phyloP scores from a whole-genome alignment of 495 filamentous ascomycete species.

The Xylaria bambusicola region DNA sequence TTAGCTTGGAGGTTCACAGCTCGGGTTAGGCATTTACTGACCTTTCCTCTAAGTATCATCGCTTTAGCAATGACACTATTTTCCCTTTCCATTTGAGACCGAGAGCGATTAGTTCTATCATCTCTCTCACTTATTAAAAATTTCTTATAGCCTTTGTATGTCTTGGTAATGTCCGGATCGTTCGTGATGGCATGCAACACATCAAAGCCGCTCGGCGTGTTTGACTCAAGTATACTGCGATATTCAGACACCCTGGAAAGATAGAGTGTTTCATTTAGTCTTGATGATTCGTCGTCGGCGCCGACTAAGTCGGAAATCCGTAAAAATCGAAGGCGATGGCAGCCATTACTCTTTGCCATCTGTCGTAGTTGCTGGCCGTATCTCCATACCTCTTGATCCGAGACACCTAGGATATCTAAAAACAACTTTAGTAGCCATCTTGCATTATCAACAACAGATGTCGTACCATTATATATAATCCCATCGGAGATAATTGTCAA shows the following conservation, averaged over 20 bases:
- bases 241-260: slow-evolving; percentile 51
- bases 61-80: slow-evolving; percentile 53
- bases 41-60: slow-evolving; percentile 61
- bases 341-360: slow-evolving; percentile 42
- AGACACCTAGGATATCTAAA: slow-evolving; percentile 50
- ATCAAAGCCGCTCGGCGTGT: slow-evolving; percentile 50
- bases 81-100: slow-evolving; percentile 49
- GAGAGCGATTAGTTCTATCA: slow-evolving; percentile 41
- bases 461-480: slow-evolving; percentile 54
- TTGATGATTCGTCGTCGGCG: slow-evolving; percentile 40
- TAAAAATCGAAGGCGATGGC: slow-evolving; percentile 49
- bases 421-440: background rate
- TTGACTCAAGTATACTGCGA: slow-evolving; percentile 51
- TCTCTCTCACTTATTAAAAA: slow-evolving; percentile 59
- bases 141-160: slow-evolving; percentile 63
- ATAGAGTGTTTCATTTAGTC: slow-evolving; percentile 50
- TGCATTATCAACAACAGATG: background rate
- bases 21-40: slow-evolving; percentile 21
- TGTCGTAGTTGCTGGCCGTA: slow-evolving; percentile 51
- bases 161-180: slow-evolving; percentile 55
- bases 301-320: slow-evolving; percentile 55
- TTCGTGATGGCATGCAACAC: slow-evolving; percentile 47
- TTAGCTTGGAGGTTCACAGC: background rate
- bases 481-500: slow-evolving; percentile 55
- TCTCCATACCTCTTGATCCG: slow-evolving; percentile 52